Conservation (phyloP, 2,329 filamentous ascomycete genomes). For the Coleophoma eucalyptorum region DNA sequence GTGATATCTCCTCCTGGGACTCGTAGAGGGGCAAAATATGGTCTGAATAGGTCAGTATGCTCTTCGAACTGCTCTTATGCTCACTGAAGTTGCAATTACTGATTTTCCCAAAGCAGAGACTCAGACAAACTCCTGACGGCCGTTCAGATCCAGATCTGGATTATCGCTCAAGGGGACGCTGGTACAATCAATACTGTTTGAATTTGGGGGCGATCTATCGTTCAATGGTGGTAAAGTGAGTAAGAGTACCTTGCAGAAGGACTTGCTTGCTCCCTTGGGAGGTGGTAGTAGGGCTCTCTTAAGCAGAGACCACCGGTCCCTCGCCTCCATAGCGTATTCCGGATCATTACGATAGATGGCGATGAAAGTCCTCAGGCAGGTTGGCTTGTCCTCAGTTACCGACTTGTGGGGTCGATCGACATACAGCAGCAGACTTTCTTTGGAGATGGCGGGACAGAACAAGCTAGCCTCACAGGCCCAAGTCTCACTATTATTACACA, state of each 20-base stretch:
- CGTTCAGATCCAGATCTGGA: background rate
- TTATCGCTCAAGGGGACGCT: background rate
- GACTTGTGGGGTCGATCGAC: background rate
- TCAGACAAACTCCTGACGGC: background rate
- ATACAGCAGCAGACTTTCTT: background rate
- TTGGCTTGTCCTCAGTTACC: background rate
- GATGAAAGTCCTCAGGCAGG: slow-evolving; percentile 1
- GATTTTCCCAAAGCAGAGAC: background rate
- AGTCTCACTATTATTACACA: background rate
- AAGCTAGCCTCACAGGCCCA: background rate
- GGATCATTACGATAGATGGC: slow-evolving; percentile 1
- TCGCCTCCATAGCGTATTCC: slow-evolving; percentile 1
- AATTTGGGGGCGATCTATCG: background rate
- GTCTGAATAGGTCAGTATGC: background rate
- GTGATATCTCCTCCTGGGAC: background rate
- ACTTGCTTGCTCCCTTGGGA: background rate
- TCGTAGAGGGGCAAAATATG: background rate
- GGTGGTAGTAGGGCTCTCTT: background rate
- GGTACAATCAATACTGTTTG: too few relatives aligned
- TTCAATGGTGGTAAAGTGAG: background rate
- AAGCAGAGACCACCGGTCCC: background rate
- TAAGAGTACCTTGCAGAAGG: background rate
- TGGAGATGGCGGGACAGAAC: background rate
- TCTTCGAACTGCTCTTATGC: background rate
- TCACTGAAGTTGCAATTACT: background rate